Percentiles rank a stretch among this genome's conserved stretches.
These are phyloP conservation scores for Neurospora sp. DNA, from an alignment of 495 filamentous ascomycete species.

Conservation along the genomic window DNA sequence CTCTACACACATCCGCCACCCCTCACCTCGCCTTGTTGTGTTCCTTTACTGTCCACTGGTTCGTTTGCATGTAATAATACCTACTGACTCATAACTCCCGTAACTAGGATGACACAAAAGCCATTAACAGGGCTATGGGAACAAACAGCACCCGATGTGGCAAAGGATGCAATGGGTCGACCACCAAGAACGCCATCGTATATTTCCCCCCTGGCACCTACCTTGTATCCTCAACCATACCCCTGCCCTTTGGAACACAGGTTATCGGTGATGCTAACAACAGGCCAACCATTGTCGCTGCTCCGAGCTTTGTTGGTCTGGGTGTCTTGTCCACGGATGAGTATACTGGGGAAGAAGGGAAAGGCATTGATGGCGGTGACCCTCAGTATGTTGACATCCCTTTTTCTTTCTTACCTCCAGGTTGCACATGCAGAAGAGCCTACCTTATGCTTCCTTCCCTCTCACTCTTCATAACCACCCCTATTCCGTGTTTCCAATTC, in stretches of 20 bases:
- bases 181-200: conserved; percentile 56
- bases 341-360: conserved; percentile 42
- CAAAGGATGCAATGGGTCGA: conserved; percentile 63
- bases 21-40: neutral
- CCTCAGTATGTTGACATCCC: conserved; percentile 19
- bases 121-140: conserved; percentile 67
- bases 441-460: no score
- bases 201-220: conserved; percentile 72
- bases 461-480: neutral
- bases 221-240: conserved; percentile 48
- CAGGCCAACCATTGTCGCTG: conserved; percentile 62
- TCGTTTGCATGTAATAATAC: no score
- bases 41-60: no score
- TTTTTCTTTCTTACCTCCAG: no score
- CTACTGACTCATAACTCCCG: no score
- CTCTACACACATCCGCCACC: neutral
- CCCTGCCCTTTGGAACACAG: conserved; percentile 64
- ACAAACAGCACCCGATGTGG: conserved; percentile 63
- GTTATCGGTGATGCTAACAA: conserved; percentile 58
- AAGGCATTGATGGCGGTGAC: neutral
- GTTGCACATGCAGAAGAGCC: no score
- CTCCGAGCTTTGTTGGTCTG: conserved; percentile 60
- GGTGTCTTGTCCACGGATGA: conserved; percentile 80
- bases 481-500: no score
- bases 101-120: conserved; percentile 56